phyloP scores from a whole-genome alignment of 352 stramenopile genomes.

The Phytophthora ramorum region DNA sequence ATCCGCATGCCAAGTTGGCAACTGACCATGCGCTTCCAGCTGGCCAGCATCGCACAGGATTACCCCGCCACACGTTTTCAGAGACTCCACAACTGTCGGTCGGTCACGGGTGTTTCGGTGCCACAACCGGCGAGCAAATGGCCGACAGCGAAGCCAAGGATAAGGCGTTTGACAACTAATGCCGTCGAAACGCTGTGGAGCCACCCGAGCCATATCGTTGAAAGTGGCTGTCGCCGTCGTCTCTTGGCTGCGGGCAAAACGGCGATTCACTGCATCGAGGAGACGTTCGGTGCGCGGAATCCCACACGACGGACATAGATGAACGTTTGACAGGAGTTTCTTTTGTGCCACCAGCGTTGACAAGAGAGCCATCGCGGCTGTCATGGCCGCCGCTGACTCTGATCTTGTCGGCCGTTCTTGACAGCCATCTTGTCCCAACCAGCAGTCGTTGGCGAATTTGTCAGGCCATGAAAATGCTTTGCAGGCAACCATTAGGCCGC shows the following conservation, averaged over 20 bases:
- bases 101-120: background rate
- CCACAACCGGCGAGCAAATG: constrained; percentile 14
- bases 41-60: constrained; percentile 16
- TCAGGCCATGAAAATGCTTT: background rate
- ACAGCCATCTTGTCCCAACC: constrained; percentile 13
- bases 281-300: constrained; percentile 7
- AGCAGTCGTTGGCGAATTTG: constrained; percentile 21
- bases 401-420: constrained; percentile 28
- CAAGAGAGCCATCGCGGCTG: constrained; percentile 23
- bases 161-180: background rate
- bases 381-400: constrained; percentile 6
- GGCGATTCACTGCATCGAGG: background rate
- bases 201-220: background rate
- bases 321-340: constrained; percentile 21
- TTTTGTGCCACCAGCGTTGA: constrained; percentile 30
- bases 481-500: background rate
- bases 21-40: constrained; percentile 28
- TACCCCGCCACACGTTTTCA: constrained; percentile 32
- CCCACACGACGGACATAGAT: constrained; percentile 3
- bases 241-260: background rate
- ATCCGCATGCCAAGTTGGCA: constrained; percentile 25
- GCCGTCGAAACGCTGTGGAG: background rate
- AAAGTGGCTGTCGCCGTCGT: constrained; percentile 1
- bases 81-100: constrained; percentile 26
- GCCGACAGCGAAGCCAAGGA: background rate